Conservation (phyloP, 1,139 yeast species). For the Hansenula lynferdii region DNA sequence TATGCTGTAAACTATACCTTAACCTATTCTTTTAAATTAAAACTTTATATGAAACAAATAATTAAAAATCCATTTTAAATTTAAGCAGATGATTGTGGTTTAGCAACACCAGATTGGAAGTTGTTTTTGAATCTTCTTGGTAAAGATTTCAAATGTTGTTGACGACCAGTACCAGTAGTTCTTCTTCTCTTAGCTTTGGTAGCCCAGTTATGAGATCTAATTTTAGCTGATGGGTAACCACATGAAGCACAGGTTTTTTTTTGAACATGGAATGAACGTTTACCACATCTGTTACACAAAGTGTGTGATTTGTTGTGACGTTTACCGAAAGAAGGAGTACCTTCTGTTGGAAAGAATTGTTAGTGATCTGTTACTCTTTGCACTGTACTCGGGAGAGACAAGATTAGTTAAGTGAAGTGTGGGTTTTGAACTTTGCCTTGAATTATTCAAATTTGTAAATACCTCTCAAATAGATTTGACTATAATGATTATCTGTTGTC, state of each 20-base stretch:
- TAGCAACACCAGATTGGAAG: slow-evolving; percentile 88
- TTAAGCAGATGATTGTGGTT: slow-evolving; percentile 42
- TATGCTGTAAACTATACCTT: no score
- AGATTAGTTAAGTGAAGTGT: no score
- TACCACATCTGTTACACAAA: slow-evolving; percentile 99
- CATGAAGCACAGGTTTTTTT: slow-evolving; percentile 99
- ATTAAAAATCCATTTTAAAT: slow-evolving; percentile 3
- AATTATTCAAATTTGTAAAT: no score
- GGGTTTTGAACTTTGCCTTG: no score
- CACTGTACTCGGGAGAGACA: no score
- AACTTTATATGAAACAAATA: neutral
- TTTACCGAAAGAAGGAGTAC: slow-evolving; percentile 99
- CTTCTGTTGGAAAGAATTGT: slow-evolving; percentile 55
- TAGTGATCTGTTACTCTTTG: slow-evolving; percentile 19
- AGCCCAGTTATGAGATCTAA: slow-evolving; percentile 99
- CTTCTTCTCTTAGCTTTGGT: slow-evolving; percentile 99
- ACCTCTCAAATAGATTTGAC: no score
- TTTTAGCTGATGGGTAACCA: slow-evolving; percentile 99
- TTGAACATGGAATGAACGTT: slow-evolving; percentile 98
- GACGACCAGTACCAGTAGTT: slow-evolving; percentile 99
- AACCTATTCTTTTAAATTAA: no score
- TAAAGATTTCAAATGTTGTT: slow-evolving; percentile 96
- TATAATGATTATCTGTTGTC: no score
- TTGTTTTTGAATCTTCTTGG: slow-evolving; percentile 98
- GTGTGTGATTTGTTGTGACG: slow-evolving; percentile 99